phyloP scores from a whole-genome alignment of 2,329 filamentous ascomycete species.

The Helminthosporium solani region DNA sequence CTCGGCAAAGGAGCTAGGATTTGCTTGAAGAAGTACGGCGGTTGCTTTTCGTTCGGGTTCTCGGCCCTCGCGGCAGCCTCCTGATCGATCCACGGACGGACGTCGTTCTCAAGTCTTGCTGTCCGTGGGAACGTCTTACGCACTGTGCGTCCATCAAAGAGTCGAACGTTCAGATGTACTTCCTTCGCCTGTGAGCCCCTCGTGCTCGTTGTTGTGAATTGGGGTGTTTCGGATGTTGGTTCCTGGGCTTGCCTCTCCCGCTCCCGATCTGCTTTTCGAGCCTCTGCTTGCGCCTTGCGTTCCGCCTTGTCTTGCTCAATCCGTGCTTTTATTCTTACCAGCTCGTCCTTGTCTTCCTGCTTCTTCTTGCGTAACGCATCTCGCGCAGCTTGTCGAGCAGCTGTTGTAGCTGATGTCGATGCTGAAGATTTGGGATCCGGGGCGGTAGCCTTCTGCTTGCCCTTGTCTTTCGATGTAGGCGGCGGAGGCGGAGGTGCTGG shows the following conservation, averaged over 20 bases:
- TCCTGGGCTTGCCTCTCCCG: constrained; percentile 13
- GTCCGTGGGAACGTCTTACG: constrained; percentile 68
- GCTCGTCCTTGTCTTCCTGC: constrained; percentile 66
- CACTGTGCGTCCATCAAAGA: constrained; percentile 82
- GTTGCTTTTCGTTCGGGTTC: constrained; percentile 21
- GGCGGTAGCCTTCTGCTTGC: constrained; percentile 45
- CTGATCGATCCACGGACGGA: constrained; percentile 74
- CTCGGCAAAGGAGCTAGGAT: constrained; percentile 78
- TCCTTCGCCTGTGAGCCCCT: constrained; percentile 32
- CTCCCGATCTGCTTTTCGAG: constrained; percentile 38
- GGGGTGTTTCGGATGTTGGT: constrained; percentile 5
- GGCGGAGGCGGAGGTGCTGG: constrained; percentile 12
- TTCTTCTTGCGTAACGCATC: constrained; percentile 61
- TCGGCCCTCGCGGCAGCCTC: constrained; percentile 28
- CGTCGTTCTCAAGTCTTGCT: constrained; percentile 62
- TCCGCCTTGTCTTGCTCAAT: constrained; percentile 77
- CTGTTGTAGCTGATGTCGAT: constrained; percentile 41
- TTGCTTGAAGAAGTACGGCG: constrained; percentile 80
- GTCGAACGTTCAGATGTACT: constrained; percentile 66
- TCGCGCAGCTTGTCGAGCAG: constrained; percentile 32
- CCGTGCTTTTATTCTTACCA: constrained; percentile 68
- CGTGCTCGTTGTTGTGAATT: constrained; percentile 18
- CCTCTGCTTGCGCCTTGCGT: constrained; percentile 51
- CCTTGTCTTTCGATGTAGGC: constrained; percentile 31
- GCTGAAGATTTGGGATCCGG: constrained; percentile 40